Conservation (phyloP, 1,284 basidiomycete species). For the Retiboletus fuscus region DNA sequence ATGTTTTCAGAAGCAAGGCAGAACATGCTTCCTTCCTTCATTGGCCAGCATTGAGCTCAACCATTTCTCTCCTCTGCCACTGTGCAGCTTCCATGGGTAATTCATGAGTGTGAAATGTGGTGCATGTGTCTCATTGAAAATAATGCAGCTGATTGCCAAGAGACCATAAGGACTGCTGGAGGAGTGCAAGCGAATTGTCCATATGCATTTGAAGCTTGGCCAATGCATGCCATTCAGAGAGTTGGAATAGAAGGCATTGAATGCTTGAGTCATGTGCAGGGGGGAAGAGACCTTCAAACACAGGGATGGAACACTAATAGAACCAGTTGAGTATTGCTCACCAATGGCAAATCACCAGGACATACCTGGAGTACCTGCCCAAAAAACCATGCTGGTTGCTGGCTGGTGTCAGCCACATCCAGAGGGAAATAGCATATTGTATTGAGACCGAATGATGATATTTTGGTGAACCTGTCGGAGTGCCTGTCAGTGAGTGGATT, state of each 20-base stretch:
- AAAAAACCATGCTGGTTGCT: too few species aligned
- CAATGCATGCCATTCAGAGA: too few species aligned
- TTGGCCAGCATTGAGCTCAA: neutral
- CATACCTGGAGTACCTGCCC: constrained; percentile 5
- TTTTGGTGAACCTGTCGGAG: constrained; percentile 13
- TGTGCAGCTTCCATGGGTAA: neutral
- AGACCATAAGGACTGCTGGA: neutral
- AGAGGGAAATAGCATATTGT: constrained; percentile 17
- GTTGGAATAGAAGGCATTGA: constrained; percentile 9
- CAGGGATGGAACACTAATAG: constrained; percentile 10
- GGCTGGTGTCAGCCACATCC: too few species aligned
- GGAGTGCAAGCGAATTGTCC: constrained; percentile 6
- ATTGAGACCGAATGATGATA: constrained; percentile 1
- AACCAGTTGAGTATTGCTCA: neutral
- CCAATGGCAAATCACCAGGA: neutral
- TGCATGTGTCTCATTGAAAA: neutral
- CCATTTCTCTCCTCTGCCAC: constrained; percentile 7
- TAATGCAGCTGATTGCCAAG: neutral
- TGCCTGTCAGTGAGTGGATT: neutral
- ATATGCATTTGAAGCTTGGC: constrained; percentile 14
- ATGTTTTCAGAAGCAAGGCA: constrained; percentile 1
- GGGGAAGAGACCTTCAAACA: constrained; percentile 20
- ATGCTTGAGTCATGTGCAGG: neutral
- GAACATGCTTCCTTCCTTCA: neutral
- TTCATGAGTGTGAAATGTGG: neutral